Base-by-base conservation (phyloP, 768 basidiomycete genomes). In the Pluteus cervinus region DNA sequence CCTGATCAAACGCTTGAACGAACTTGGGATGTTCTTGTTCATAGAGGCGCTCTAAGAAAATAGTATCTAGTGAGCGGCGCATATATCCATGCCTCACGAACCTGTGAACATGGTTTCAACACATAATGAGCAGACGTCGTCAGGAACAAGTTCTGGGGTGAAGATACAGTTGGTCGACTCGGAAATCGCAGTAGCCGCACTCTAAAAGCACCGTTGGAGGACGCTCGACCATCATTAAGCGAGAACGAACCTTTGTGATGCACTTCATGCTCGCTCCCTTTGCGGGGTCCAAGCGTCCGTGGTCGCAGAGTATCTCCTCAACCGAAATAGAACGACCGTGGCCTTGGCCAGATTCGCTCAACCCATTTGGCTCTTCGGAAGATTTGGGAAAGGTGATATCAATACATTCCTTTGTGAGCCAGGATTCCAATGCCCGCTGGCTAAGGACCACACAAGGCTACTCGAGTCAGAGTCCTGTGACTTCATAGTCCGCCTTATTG, bases 181-280 rank as follows among this genome's bases (percentile, higher is more conserved):
- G 14, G 55, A 43, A 35, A 76, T 73, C n/a, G 58, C 56, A 24
- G 63, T 38, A 44, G 66, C 69, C 14, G 70, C 67, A 30, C 52
- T 46, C 79, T 81, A 37, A 33, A 41, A 42, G 26, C 37, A 45
- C 33, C 20, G 11, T 29, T 11, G 32, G 22, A 24, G 29, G 26
- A 23, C 25, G 5, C 15, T 7, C 16, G 21, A 21, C 21, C 5
- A 26, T 10, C 14, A 29, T 15, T 21, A 36, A 22, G 24, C 29
- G 29, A 29, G 8, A 7, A 47, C 53, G 28, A 32, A 85, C 84
- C 51, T 62, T 55, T 17, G 62, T 69, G 28, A 92, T 69, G 33
- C 79, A 70, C 51, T 88, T 90, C 76, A 90, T 81, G 44, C 72
- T 60, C 29, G 51, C 47, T 3, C 72, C 69, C 52, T 75, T 79